These are phyloP conservation scores for Parietaria judaica DNA, from an alignment of 306 rosid species.

Conservation along the genomic window DNA sequence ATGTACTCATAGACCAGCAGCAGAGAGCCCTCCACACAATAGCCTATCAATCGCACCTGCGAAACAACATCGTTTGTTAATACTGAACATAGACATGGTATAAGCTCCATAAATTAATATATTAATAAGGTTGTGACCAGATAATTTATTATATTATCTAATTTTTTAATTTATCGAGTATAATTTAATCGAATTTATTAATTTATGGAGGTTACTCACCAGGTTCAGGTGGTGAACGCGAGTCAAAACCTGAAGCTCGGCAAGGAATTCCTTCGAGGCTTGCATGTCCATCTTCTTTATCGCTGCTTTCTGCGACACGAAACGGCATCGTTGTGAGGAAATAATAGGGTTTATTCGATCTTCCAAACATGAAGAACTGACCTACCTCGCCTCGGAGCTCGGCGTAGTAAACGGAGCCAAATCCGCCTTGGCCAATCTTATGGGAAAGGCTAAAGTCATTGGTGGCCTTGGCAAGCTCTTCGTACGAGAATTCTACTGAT, in stretches of 20 bases:
- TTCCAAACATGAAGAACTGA: neutral
- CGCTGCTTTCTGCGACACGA: slow-evolving; percentile 45
- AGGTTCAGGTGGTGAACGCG: slow-evolving; percentile 76
- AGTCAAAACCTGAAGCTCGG: slow-evolving; percentile 62
- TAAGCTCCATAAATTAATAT: no score
- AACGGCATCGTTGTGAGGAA: no score
- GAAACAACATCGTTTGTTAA: neutral
- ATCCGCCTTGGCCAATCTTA: slow-evolving; percentile 72
- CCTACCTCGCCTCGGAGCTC: slow-evolving; percentile 70
- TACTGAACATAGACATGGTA: no score
- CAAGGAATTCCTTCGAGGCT: slow-evolving; percentile 65
- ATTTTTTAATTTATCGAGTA: no score
- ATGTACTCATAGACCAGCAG: slow-evolving; percentile 69
- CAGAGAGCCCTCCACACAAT: slow-evolving; percentile 60
- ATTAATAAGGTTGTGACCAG: no score
- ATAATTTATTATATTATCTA: no score
- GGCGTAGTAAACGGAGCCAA: slow-evolving; percentile 64
- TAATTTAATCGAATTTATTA: no score
- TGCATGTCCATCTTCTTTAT: slow-evolving; percentile 82
- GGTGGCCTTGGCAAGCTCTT: slow-evolving; percentile 64
- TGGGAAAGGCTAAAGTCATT: slow-evolving; percentile 35
- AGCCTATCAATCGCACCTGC: slow-evolving; percentile 73
- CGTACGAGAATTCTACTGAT: slow-evolving; percentile 71
- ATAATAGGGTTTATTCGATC: no score
- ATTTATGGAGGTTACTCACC: slow-evolving; percentile 28